Evolutionary conservation across 2,329 filamentous ascomycete species (phyloP), one percentile per base, ranked within the genome.

Genomic region (Paecilomyces formosus): DNA sequence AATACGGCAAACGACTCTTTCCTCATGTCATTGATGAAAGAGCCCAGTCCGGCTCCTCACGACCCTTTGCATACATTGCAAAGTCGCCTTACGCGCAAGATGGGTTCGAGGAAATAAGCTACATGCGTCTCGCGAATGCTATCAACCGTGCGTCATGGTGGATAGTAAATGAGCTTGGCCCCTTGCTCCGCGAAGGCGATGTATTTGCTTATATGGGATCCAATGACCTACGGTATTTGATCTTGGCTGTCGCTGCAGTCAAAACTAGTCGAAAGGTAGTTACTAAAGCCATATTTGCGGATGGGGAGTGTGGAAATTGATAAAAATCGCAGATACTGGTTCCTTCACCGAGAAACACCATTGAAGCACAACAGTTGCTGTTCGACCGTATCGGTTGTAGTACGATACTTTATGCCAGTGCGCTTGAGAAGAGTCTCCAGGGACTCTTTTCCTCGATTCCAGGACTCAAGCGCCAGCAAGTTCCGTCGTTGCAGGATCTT

Each of bases 81-180:
- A 58, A 57, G 18, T 58, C 59, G 35, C 54, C 59, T 2, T 39
- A 61, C 13, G 57, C 59, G 18, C 33, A 28, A 21, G 59, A 58
- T 21, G 59, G 59, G 0, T 61, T 61, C 11, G 54, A 58, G 13
- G 52, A 54, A 24, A 45, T 61, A 35, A 54, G 49, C 12, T 61
- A 56, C 26, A 8, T 33, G 6, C 54, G 28, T 18, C 13, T 61
- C 26, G 55, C 59, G 13, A 61, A 61, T 50, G 59, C 59, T 13
- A 58, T 61, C 11, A 61, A 61, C 24, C 30, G 59, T 11, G 59
- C 55, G 1, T 58, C 59, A 12, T 57, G 59, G 59, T 61, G 59
- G 59, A 50, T 61, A 12, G 54, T 58, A 11, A 56, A 56, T 21
- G 57, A 61, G 26, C 33, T 24, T 6, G 8, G 22, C 21, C 11